phyloP scores from a whole-genome alignment of 768 basidiomycete species.

The Podaxis sp. region DNA sequence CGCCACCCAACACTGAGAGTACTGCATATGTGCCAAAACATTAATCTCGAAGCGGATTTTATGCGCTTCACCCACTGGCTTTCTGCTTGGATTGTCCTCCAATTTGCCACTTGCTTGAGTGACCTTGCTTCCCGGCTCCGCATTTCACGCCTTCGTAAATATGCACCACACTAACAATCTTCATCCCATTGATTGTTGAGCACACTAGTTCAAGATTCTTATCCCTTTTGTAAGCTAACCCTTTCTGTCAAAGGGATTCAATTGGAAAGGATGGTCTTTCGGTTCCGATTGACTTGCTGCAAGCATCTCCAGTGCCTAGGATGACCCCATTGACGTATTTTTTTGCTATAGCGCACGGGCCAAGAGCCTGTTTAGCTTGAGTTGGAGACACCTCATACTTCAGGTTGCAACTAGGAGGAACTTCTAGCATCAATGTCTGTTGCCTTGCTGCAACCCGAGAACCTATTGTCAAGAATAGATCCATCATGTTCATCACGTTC shows the following conservation, averaged over 20 bases:
- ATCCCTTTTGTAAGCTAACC: background rate
- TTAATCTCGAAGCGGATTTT: background rate
- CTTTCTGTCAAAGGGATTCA: background rate
- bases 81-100: background rate
- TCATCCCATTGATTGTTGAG: background rate
- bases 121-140: background rate
- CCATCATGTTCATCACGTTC: too few relatives aligned
- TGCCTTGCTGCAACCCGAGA: too few relatives aligned
- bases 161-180: background rate
- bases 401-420: too few relatives aligned
- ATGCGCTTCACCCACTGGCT: background rate
- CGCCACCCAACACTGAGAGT: too few relatives aligned
- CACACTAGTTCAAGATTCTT: background rate
- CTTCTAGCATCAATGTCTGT: too few relatives aligned
- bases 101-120: background rate
- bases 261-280: background rate
- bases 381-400: too few relatives aligned
- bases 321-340: too few relatives aligned
- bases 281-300: background rate
- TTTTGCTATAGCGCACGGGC: too few relatives aligned
- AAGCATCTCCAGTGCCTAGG: too few relatives aligned
- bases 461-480: too few relatives aligned
- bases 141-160: background rate
- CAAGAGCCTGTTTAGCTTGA: too few relatives aligned
- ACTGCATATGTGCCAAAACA: background rate